These are phyloP conservation scores for Penicillium expansum DNA, from an alignment of 2,329 filamentous ascomycete genomes.

Conservation along the genomic window DNA sequence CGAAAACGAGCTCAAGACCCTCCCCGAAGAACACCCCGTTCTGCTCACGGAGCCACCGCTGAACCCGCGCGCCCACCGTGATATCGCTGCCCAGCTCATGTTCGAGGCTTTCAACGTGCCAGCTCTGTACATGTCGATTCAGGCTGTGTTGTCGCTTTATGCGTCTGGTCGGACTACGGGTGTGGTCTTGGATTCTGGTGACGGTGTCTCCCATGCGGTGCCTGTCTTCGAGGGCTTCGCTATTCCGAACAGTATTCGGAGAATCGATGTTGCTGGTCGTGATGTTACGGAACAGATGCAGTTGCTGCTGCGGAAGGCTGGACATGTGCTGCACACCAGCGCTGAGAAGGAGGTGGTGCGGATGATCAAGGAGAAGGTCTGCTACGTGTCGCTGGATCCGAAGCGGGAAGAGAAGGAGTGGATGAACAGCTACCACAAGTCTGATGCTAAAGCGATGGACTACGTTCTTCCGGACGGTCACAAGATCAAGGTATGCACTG, in stretches of 20 bases:
- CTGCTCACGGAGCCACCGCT: slow-evolving; percentile 93
- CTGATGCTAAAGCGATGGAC: slow-evolving; percentile 75
- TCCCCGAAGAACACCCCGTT: slow-evolving; percentile 98
- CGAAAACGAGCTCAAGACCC: slow-evolving; percentile 88
- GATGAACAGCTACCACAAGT: slow-evolving; percentile 67
- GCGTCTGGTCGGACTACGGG: slow-evolving; percentile 94
- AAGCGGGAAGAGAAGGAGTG: slow-evolving; percentile 96
- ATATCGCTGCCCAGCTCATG: slow-evolving; percentile 93
- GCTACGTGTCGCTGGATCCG: slow-evolving; percentile 87
- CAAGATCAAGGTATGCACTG: slow-evolving; percentile 72
- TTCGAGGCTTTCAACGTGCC: slow-evolving; percentile 99
- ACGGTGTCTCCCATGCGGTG: slow-evolving; percentile 95
- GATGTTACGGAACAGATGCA: slow-evolving; percentile 97
- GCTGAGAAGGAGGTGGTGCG: slow-evolving; percentile 99
- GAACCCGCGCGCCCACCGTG: slow-evolving; percentile 92
- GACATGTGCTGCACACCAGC: slow-evolving; percentile 93
- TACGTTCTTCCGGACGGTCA: slow-evolving; percentile 91
- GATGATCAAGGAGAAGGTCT: slow-evolving; percentile 91
- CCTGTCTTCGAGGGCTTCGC: slow-evolving; percentile 98
- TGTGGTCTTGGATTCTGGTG: slow-evolving; percentile 90
- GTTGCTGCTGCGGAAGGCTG: slow-evolving; percentile 82
- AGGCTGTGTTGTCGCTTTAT: slow-evolving; percentile 93
- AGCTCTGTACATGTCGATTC: slow-evolving; percentile 92
- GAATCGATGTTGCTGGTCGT: slow-evolving; percentile 92
- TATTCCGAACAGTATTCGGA: slow-evolving; percentile 89